Evolutionary conservation across 352 stramenopile genomes (phyloP).

Genomic region (Phytophthora podocarpi): DNA sequence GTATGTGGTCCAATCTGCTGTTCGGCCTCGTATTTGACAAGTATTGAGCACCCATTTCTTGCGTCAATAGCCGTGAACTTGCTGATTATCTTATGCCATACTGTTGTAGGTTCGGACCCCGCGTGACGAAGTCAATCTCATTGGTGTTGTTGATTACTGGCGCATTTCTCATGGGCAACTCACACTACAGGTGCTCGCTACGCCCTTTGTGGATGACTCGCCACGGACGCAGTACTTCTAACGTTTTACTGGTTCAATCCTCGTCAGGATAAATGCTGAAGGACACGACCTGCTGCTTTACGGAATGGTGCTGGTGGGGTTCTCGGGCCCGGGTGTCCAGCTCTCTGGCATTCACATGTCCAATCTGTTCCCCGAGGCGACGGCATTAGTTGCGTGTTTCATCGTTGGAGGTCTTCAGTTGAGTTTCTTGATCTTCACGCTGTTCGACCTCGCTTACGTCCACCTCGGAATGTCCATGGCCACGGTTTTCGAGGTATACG

Average conservation of each 20-base stretch:
- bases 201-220: too few relatives aligned
- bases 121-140: conserved; percentile 58
- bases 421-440: conserved; percentile 77
- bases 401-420: conserved; percentile 75
- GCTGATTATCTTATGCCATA: neutral
- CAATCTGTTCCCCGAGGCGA: conserved; percentile 73
- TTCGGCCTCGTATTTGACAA: conserved; percentile 69
- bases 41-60: conserved; percentile 16
- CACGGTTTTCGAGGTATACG: conserved; percentile 60
- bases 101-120: conserved; percentile 51
- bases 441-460: conserved; percentile 61
- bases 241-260: neutral
- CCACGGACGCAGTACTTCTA: neutral
- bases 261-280: conserved; percentile 29
- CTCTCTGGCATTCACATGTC: conserved; percentile 75
- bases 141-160: conserved; percentile 52
- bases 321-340: conserved; percentile 69
- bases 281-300: conserved; percentile 55
- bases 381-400: conserved; percentile 69
- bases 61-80: neutral
- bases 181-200: conserved; percentile 40
- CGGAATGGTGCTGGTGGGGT: conserved; percentile 67
- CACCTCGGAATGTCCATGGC: conserved; percentile 41
- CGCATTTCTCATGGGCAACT: conserved; percentile 55
- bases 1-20: conserved; percentile 67